These are phyloP conservation scores for Schizochytrium sp. DNA, from an alignment of 108 stramenopile species.

Conservation along the genomic window DNA sequence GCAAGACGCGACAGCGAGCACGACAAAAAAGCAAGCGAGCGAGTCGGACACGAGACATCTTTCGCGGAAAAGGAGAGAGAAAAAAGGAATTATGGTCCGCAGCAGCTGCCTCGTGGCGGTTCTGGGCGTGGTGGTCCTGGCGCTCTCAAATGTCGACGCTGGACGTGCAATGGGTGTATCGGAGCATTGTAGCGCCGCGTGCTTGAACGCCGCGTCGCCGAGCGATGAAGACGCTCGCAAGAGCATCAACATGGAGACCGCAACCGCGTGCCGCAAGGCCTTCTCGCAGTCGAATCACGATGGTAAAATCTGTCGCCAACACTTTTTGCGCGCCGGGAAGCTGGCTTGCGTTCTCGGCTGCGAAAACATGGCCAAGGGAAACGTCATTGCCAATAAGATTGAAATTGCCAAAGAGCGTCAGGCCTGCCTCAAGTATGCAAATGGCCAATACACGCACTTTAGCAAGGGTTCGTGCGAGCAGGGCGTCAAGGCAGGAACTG, in stretches of 20 bases:
- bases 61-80: neutral
- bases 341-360: neutral
- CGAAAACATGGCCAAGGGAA: neutral
- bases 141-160: neutral
- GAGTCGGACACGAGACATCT: too few species aligned
- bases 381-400: neutral
- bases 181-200: neutral
- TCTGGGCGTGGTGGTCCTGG: neutral
- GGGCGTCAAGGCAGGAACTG: neutral
- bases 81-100: neutral
- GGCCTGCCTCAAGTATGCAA: neutral
- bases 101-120: too few species aligned
- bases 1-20: too few species aligned
- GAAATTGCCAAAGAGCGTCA: neutral
- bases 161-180: neutral
- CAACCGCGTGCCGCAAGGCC: neutral
- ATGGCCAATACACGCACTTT: neutral
- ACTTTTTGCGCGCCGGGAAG: neutral
- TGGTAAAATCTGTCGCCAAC: neutral
- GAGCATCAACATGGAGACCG: too few species aligned
- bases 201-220: neutral
- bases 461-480: neutral
- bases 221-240: neutral
- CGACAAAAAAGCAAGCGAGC: too few species aligned
- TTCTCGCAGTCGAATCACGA: neutral